Evolutionary conservation across 164 flowering plant species (phyloP).

Genomic region (Chimonanthus praecox): DNA sequence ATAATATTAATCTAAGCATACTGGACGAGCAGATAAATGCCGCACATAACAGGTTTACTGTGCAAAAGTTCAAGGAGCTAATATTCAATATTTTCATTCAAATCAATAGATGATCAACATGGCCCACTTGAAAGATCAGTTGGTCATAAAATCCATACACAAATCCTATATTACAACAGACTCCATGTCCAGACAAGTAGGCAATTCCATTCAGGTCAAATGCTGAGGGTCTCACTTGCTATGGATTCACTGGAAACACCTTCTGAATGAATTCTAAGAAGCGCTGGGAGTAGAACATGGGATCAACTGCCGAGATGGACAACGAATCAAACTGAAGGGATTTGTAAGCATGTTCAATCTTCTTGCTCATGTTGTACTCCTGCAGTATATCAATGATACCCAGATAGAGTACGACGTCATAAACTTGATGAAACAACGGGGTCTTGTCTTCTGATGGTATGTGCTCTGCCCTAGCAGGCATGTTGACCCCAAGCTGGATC

Average conservation of each 20-base stretch:
- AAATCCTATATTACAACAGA: not conserved
- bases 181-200: not conserved
- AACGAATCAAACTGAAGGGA: slow-evolving; percentile 88
- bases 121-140: too few relatives aligned
- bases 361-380: slow-evolving; percentile 87
- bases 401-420: slow-evolving; percentile 84
- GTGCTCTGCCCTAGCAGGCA: slow-evolving; percentile 97
- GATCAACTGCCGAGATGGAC: slow-evolving; percentile 96
- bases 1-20: too few relatives aligned
- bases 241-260: slow-evolving; percentile 64
- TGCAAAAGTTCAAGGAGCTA: not conserved
- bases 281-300: slow-evolving; percentile 73
- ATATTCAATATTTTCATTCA: not conserved
- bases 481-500: slow-evolving; percentile 98
- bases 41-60: not conserved
- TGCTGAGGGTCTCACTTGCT: not conserved
- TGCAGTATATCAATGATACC: slow-evolving; percentile 96
- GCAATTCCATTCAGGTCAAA: not conserved
- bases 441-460: slow-evolving; percentile 40
- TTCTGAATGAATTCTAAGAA: slow-evolving; percentile 71
- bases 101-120: too few relatives aligned
- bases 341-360: slow-evolving; percentile 88
- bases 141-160: too few relatives aligned
- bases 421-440: slow-evolving; percentile 53
- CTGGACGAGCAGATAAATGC: too few relatives aligned